Evolutionary conservation across 768 basidiomycete genomes (phyloP).

Genomic region (Pulveroboletus ravenelii): DNA sequence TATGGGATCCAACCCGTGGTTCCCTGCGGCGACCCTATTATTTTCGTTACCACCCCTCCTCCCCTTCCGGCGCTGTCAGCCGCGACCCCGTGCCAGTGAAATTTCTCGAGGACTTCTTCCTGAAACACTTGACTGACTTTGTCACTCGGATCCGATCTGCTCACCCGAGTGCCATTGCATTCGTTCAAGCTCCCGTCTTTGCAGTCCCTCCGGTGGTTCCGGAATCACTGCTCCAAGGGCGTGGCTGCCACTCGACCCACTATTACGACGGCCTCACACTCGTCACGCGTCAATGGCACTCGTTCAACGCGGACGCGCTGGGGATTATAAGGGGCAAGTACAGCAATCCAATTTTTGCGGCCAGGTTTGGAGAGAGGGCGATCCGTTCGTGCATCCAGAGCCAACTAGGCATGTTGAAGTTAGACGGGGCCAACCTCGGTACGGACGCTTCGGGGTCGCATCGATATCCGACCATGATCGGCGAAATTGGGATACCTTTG

Average conservation of each 20-base stretch:
- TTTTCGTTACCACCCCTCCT: slow-evolving; percentile 47
- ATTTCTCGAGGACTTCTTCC: slow-evolving; percentile 79
- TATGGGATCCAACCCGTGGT: slow-evolving; percentile 76
- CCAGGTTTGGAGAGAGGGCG: slow-evolving; percentile 75
- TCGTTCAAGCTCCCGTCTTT: slow-evolving; percentile 91
- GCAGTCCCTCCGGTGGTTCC: slow-evolving; percentile 63
- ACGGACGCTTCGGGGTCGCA: slow-evolving; percentile 10
- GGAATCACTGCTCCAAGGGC: slow-evolving; percentile 56
- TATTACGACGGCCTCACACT: slow-evolving; percentile 96
- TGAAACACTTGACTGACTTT: slow-evolving; percentile 60
- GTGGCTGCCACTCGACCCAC: slow-evolving; percentile 72
- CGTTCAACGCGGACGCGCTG: slow-evolving; percentile 93
- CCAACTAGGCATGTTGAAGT: slow-evolving; percentile 76
- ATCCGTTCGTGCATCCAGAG: slow-evolving; percentile 79
- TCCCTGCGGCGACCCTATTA: slow-evolving; percentile 69
- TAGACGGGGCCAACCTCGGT: slow-evolving; percentile 64
- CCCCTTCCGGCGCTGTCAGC: neutral
- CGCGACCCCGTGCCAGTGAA: slow-evolving; percentile 40
- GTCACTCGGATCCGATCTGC: slow-evolving; percentile 51
- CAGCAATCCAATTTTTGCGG: slow-evolving; percentile 57
- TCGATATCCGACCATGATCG: slow-evolving; percentile 82
- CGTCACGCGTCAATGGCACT: slow-evolving; percentile 88
- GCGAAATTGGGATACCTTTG: slow-evolving; percentile 93
- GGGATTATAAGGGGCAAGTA: slow-evolving; percentile 88
- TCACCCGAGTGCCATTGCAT: slow-evolving; percentile 83